Base-by-base conservation (phyloP, 805 yeast species). In the Ogataea ganodermae region DNA sequence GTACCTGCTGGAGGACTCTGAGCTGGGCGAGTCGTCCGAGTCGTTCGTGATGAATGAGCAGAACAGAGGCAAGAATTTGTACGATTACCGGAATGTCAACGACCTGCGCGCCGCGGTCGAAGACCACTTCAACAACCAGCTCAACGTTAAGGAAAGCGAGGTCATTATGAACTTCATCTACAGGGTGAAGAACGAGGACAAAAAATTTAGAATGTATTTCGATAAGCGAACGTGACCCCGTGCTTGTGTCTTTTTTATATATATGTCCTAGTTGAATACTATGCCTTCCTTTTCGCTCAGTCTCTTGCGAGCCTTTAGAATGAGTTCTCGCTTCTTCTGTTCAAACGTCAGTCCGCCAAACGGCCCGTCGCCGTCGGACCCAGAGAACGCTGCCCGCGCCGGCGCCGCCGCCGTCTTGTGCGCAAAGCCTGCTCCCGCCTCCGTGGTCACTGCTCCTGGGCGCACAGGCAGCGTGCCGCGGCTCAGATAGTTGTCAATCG, bases 81-180 rank as follows among this genome's bases (percentile, higher is more conserved):
- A 65, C 44, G 70, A 66, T 12, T 63, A 62, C 44, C 52, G 70
- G 32, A 61, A 59, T 9, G 44, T 48, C 27, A 61, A 64, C 36
- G 66, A 60, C 37, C 48, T 66, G 22, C 53, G 63, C 21, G 47
- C 49, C 28, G 61, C 55, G 18, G 68, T 64, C 7, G 68, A 66
- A 41, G 62, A 76, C 46, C 97, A 92, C 65, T 89, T 91, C 57
- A 58, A 75, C 53, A 71, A 64, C 28, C 65, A 61, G 43, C 50
- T 71, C 21, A 75, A 78, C 10, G 81, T 82, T 3, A 82, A 87
- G 57, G 99, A 92, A 61, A 81, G 84, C 48, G 98, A 92, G 58
- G 81, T 86, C 26, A 82, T 92, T 32, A 89, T 96, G 30, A 90
- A 87, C 59, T 94, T 92, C 63, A 73, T 94, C 46, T 94, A 92